Base-by-base conservation (phyloP, 345 rosid genomes). In the Draba incana region DNA sequence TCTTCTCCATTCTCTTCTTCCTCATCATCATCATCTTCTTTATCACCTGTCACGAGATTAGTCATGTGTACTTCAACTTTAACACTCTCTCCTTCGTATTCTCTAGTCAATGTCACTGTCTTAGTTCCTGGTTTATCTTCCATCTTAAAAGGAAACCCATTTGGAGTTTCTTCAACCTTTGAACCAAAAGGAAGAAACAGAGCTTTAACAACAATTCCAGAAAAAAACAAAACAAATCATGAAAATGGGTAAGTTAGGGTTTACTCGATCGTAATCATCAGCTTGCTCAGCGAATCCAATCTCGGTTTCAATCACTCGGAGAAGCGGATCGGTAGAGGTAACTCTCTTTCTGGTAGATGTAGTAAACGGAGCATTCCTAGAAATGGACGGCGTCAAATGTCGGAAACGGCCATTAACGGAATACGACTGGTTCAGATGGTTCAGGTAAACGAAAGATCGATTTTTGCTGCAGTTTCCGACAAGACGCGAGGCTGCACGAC, bases 11-110 rank as follows among this genome's bases (percentile, higher is more conserved):
- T 72, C 14, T 78, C 79, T 7, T 76, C 75, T 6, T 82, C 84
- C 0, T 73, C 77, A 1, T 78, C 62, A 8, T 69, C 80, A 24
- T 75, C 78, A 4, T 75, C 78, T 10, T 77, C 81, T 6, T 78
- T 73, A 25, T 82, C 84, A 12, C 92, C 94, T 0, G 89, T 83
- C 33, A 88, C 93, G 57, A 88, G 92, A 77, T 88, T 90, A n/a
- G 92, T 86, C 97, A 88, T 90, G 68, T 84, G 84, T 62, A 93
- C 96, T 56, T 87, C 91, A 61, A 91, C 86, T 57, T 77, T 82
- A 31, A 91, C 78, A 28, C 68, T 78, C 71, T 91, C 97, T 39
- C 89, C 95, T 65, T 86, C 62, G 46, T 81, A 88, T 11, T 93
- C 84, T 67, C 96, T 85, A 9, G 79, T 81, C 78, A 93, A 71